Evolutionary conservation across 805 yeast species (phyloP), one percentile per base, ranked within the genome.

Genomic region (Yamadazyma endophytica): DNA sequence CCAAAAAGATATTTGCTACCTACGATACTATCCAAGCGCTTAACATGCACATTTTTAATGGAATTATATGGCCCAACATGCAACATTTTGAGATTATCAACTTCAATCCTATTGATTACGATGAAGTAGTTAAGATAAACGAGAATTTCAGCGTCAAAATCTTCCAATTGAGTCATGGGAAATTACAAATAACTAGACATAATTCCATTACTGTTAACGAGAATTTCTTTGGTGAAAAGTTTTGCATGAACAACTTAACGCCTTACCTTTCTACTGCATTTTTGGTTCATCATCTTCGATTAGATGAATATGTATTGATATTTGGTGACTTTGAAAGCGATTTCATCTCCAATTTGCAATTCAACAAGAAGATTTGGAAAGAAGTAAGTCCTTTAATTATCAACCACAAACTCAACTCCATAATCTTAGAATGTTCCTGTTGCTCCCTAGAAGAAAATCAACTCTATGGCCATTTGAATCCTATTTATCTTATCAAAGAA

Each of bases 321-420:
- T 86, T 87, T 67, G 97, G 97, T 1, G 97, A 88, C 50, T 74
- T 85, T 21, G 96, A 88, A 50, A 70, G 82, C 28, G 95, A 85
- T 49, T 23, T 46, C 4, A 50, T 63, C 1, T 73, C 83, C 7
- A 43, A 54, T 6, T 36, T 52, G 17, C 43, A 61, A 16, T 47
- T 50, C 19, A 70, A 75, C 38, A 31, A 37, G 6, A 31, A 37
- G 1, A 68, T 85, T 3, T 86, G 96, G 96, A 31, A 50, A 3
- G 42, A 53, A 13, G 60, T 84, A 3, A 73, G 81, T 1, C 66
- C 69, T 0, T 43, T 62, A 17, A 61, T 82, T 1, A 46, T 61
- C 0, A 28, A 56, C 3, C 36, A 54, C 9, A 34, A 40, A 12
- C 56, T 88, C 26, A 61, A 55, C 13, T 76, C 78, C 0, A 70